Conservation (phyloP, 352 stramenopile species). For the Phytophthora sp. region DNA sequence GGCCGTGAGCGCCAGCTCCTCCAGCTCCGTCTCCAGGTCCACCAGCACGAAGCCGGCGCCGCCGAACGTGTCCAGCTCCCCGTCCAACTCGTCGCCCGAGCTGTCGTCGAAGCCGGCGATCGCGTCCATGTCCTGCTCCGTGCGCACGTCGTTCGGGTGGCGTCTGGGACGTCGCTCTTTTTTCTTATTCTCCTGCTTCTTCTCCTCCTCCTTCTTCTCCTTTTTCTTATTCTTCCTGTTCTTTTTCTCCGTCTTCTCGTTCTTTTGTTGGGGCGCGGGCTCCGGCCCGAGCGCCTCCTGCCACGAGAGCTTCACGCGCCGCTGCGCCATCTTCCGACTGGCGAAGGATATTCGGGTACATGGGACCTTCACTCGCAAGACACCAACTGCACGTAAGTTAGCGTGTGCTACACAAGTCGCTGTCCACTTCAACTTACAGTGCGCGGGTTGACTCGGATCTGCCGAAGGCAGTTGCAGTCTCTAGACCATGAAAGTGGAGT, state of each 20-base stretch:
- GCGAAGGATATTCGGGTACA: background rate
- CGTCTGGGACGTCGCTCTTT: too few relatives aligned
- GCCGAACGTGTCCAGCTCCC: slow-evolving; percentile 28
- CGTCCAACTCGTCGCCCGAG: slow-evolving; percentile 26
- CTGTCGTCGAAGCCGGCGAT: slow-evolving; percentile 39
- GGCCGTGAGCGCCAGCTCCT: slow-evolving; percentile 43
- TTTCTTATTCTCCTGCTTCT: slow-evolving; percentile 29
- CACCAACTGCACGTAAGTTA: background rate
- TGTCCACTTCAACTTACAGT: background rate
- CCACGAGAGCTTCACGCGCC: slow-evolving; percentile 41
- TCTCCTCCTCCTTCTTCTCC: slow-evolving; percentile 22
- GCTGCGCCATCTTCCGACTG: slow-evolving; percentile 13
- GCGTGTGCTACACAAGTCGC: background rate
- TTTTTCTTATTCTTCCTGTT: slow-evolving; percentile 15
- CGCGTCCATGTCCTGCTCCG: slow-evolving; percentile 39
- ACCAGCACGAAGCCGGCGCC: slow-evolving; percentile 47
- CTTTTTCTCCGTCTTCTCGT: slow-evolving; percentile 20
- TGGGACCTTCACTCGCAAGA: slow-evolving; percentile 10
- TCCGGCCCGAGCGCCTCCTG: slow-evolving; percentile 30
- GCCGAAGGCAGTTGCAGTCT: too few relatives aligned
- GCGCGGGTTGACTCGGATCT: too few relatives aligned
- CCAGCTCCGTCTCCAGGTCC: slow-evolving; percentile 47
- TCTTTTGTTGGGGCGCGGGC: slow-evolving; percentile 5
- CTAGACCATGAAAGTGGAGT: too few relatives aligned
- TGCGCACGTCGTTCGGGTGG: slow-evolving; percentile 33